A percentile compares a stretch with the other conserved stretches of the same genome.
phyloP scores from a whole-genome alignment of 805 yeast genomes.

The Candida peoriensis region DNA sequence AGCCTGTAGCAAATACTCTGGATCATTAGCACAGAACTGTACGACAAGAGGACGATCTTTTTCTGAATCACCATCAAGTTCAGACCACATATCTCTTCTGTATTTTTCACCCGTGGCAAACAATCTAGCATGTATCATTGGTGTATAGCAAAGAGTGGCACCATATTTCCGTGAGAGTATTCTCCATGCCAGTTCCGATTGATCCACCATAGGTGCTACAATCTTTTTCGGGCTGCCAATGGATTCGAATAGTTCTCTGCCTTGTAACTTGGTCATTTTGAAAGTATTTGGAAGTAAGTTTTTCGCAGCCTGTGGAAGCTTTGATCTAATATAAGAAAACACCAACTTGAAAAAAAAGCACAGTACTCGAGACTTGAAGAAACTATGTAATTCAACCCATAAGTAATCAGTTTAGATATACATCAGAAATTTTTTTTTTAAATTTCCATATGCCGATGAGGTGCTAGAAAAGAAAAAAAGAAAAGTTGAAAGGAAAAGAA shows the following conservation, averaged over 20 bases:
- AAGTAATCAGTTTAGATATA: too few species aligned
- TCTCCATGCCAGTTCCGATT: conserved; percentile 94
- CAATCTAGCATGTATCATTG: conserved; percentile 91
- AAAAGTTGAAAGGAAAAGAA: too few species aligned
- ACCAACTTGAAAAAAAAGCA: too few species aligned
- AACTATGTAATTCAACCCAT: too few species aligned
- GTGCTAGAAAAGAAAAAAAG: too few species aligned
- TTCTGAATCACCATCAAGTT: conserved; percentile 63
- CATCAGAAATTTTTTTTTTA: too few species aligned
- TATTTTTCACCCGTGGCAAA: conserved; percentile 84
- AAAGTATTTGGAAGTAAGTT: too few species aligned
- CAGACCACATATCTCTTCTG: conserved; percentile 66
- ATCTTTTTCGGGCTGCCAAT: conserved; percentile 76
- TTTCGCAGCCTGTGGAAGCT: too few species aligned
- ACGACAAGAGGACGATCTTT: conserved; percentile 84
- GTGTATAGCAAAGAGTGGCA: conserved; percentile 91
- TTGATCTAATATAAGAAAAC: too few species aligned
- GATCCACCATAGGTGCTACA: conserved; percentile 99
- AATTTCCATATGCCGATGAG: too few species aligned
- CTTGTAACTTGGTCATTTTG: conserved; percentile 35
- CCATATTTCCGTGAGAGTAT: conserved; percentile 81
- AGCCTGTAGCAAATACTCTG: conserved; percentile 75
- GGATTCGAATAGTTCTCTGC: conserved; percentile 64
- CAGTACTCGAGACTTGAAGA: too few species aligned
- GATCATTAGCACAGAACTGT: conserved; percentile 96